Evolutionary conservation across 106 monocot genomes (phyloP).

Genomic region (Vanilla planifolia): DNA sequence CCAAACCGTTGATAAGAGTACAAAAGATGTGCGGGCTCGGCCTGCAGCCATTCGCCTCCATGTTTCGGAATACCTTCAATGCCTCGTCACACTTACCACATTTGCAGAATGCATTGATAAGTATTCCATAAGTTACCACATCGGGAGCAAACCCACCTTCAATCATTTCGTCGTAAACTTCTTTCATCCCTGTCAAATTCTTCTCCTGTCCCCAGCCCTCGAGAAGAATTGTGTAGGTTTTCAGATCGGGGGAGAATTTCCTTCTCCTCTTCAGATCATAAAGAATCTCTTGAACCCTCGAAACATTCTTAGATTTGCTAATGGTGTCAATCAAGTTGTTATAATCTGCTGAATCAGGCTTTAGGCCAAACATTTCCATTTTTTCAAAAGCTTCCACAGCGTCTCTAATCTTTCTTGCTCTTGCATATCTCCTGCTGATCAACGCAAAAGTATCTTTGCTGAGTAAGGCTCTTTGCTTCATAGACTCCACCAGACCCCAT

Average conservation of each 20-base stretch:
- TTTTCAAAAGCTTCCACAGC: constrained; percentile 66
- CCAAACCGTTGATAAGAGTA: constrained; percentile 78
- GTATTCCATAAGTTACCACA: constrained; percentile 73
- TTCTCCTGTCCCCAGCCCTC: constrained; percentile 74
- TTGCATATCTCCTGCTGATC: constrained; percentile 62
- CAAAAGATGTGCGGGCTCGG: constrained; percentile 85
- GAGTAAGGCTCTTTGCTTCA: constrained; percentile 39
- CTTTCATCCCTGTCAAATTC: constrained; percentile 35
- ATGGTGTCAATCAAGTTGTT: constrained; percentile 66
- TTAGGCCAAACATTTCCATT: constrained; percentile 51
- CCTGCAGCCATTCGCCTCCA: constrained; percentile 40
- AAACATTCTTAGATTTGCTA: constrained; percentile 68
- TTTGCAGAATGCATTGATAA: constrained; percentile 69
- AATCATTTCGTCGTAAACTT: constrained; percentile 60
- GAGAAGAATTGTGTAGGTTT: constrained; percentile 75
- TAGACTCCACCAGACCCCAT: constrained; percentile 68
- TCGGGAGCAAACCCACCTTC: constrained; percentile 64
- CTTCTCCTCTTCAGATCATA: constrained; percentile 46
- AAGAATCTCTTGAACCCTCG: constrained; percentile 54
- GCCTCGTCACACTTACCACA: constrained; percentile 56
- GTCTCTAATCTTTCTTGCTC: constrained; percentile 66
- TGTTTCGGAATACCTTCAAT: constrained; percentile 45
- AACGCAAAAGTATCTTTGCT: constrained; percentile 60
- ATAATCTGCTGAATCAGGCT: constrained; percentile 47
- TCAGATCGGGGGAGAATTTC: constrained; percentile 64